Conservation (phyloP, 192 early-diverging fungal genomes). For the Chytriomyces sp. region DNA sequence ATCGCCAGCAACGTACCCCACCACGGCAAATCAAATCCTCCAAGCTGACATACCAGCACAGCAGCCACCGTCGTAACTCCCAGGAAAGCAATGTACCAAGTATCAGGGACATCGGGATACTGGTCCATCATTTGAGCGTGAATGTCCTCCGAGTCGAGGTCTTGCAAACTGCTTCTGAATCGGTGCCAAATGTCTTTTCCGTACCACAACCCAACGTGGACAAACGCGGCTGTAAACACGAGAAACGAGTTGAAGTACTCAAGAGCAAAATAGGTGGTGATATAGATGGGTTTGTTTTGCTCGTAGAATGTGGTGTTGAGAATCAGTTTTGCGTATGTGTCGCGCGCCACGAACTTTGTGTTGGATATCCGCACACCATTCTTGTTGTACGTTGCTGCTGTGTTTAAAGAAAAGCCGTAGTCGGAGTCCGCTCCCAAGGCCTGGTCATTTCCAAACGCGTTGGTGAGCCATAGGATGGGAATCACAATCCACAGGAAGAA, state of each 20-base stretch:
- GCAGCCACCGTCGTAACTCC: constrained; percentile 31
- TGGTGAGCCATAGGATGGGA: not conserved
- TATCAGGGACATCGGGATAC: constrained; percentile 66
- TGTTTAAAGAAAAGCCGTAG: not conserved
- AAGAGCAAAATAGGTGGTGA: constrained; percentile 38
- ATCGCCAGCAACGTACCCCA: constrained; percentile 62
- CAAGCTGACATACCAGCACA: constrained; percentile 50
- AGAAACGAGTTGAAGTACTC: constrained; percentile 46
- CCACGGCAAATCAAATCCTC: constrained; percentile 56
- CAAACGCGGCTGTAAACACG: constrained; percentile 58
- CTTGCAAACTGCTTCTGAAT: constrained; percentile 1
- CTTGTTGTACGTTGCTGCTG: not conserved
- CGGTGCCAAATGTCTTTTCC: constrained; percentile 44
- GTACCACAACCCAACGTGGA: constrained; percentile 69
- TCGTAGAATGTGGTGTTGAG: constrained; percentile 27
- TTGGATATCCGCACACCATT: constrained; percentile 1
- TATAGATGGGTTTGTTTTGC: constrained; percentile 9
- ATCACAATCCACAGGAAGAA: constrained; percentile 23
- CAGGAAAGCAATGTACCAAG: constrained; percentile 59
- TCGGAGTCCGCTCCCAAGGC: not conserved
- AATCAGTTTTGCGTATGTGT: not conserved
- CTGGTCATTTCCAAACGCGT: constrained; percentile 11
- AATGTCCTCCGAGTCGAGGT: constrained; percentile 51
- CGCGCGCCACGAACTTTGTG: constrained; percentile 1
- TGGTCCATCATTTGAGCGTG: constrained; percentile 69